Evolutionary conservation across 2,329 filamentous ascomycete genomes (phyloP).

Genomic region (Phoma sp.): DNA sequence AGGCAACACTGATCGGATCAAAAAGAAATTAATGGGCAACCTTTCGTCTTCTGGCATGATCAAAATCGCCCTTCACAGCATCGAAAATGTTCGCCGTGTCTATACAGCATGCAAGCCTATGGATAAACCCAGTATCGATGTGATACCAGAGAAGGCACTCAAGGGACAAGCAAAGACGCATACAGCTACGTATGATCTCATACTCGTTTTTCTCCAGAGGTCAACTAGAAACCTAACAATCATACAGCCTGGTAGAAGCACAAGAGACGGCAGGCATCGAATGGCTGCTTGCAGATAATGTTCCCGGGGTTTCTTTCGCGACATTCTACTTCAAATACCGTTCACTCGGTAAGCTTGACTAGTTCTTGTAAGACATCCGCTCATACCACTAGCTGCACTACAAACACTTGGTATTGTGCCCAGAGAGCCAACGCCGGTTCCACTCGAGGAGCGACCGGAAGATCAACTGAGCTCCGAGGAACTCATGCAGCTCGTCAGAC

Average conservation of each 20-base stretch:
- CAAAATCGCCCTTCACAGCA: background rate
- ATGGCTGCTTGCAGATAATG: background rate
- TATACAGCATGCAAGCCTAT: background rate
- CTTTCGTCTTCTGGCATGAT: background rate
- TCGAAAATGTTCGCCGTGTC: background rate
- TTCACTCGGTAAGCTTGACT: background rate
- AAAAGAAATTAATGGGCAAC: background rate
- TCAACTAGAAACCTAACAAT: background rate
- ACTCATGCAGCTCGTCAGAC: background rate
- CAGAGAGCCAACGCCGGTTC: background rate
- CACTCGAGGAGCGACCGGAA: background rate
- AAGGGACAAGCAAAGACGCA: slow-evolving; percentile 24
- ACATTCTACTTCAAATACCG: background rate
- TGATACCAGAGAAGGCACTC: slow-evolving; percentile 27
- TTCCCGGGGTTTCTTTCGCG: background rate
- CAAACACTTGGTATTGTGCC: background rate
- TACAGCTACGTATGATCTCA: slow-evolving; percentile 7
- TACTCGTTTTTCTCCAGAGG: background rate
- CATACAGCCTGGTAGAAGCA: background rate
- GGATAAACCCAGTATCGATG: background rate
- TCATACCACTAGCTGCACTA: background rate
- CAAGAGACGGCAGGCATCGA: background rate
- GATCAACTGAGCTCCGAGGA: background rate
- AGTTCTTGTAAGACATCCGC: no score
- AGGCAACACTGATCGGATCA: background rate